Percentiles rank a stretch among this genome's conserved stretches.
Evolutionary conservation across 768 basidiomycete species (phyloP).

Genomic region (Xerocomus spinulosus): DNA sequence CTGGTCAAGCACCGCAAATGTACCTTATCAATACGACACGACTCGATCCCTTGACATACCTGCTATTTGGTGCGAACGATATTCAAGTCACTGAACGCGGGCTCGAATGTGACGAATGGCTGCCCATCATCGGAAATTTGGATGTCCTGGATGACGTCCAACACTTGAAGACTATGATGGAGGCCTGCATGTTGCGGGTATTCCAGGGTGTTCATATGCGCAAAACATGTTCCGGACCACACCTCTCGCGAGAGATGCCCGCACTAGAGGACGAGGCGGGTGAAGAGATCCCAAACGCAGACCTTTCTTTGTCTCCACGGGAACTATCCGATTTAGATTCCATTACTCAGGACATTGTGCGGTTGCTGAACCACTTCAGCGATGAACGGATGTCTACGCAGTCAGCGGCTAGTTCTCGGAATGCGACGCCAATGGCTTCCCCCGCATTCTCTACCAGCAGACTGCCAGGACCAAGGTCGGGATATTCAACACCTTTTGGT

Average conservation of each 20-base stretch:
- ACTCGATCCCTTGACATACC: conserved; percentile 82
- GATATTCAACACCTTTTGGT: conserved; percentile 53
- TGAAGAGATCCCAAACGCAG: conserved; percentile 42
- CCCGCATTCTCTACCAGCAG: conserved; percentile 39
- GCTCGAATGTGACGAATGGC: conserved; percentile 86
- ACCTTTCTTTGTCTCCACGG: conserved; percentile 53
- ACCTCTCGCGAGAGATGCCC: conserved; percentile 33
- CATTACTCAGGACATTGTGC: conserved; percentile 69
- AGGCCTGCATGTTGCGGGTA: conserved; percentile 81
- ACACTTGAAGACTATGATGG: conserved; percentile 72
- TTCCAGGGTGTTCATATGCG: conserved; percentile 74
- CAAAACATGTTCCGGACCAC: conserved; percentile 25
- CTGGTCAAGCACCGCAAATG: conserved; percentile 49
- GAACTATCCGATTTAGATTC: conserved; percentile 75
- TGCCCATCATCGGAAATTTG: conserved; percentile 73
- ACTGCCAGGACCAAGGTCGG: conserved; percentile 46
- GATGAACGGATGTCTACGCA: conserved; percentile 56
- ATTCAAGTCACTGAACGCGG: conserved; percentile 67
- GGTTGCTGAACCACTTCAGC: conserved; percentile 66
- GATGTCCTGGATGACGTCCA: conserved; percentile 80
- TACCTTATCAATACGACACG: conserved; percentile 78
- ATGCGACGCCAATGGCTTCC: conserved; percentile 60
- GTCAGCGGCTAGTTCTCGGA: conserved; percentile 59
- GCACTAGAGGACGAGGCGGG: conserved; percentile 50
- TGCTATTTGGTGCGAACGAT: conserved; percentile 86